phyloP scores from a whole-genome alignment of 768 basidiomycete species.

The Podaxis pistillaris region DNA sequence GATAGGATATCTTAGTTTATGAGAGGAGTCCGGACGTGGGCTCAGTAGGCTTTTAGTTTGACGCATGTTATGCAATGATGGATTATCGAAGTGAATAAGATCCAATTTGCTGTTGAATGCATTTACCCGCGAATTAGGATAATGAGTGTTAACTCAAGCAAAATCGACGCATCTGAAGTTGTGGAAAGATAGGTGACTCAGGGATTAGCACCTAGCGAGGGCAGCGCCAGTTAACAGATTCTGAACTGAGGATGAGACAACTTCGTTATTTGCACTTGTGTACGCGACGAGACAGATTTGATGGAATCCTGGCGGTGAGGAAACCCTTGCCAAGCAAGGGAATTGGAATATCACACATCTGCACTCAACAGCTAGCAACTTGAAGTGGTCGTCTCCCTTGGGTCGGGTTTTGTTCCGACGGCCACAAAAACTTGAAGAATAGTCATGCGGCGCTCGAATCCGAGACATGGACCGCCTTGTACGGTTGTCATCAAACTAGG shows the following conservation, averaged over 20 bases:
- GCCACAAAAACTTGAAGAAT: background rate
- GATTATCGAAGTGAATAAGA: background rate
- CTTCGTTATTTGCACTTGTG: too few species aligned
- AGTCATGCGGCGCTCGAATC: conserved; percentile 8
- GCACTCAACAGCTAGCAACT: background rate
- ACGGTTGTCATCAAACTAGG: conserved; percentile 89
- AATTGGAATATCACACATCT: too few species aligned
- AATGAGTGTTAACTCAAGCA: background rate
- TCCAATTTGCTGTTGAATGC: background rate
- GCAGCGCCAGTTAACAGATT: too few species aligned
- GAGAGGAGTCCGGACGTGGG: background rate
- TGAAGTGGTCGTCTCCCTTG: background rate
- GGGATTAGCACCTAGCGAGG: too few species aligned
- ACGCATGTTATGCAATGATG: background rate
- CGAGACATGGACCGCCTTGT: conserved; percentile 23
- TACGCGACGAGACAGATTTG: too few species aligned
- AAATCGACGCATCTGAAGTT: background rate
- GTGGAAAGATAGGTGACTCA: too few species aligned
- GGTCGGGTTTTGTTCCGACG: background rate
- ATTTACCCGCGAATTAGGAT: background rate
- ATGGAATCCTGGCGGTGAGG: too few species aligned
- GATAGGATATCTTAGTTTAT: background rate
- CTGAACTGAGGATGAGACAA: too few species aligned
- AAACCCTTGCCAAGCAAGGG: too few species aligned
- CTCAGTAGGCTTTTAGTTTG: background rate